Conservation (phyloP, 305 asterid genomes). For the Solanum hybrid region DNA sequence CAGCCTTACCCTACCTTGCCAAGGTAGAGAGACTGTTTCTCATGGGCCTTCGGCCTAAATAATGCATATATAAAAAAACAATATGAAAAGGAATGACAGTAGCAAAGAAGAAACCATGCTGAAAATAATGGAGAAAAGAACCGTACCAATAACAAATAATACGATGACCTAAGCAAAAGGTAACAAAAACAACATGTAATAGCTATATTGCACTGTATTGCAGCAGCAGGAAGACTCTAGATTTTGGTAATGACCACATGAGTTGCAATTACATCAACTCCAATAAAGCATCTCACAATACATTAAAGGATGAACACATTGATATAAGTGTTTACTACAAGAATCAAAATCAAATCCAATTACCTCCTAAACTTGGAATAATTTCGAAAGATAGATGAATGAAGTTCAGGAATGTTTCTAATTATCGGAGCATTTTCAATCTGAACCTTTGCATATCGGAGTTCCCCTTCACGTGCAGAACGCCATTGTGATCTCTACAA, state of each 20-base stretch:
- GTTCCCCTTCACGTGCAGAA: slow-evolving; percentile 41
- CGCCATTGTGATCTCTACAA: slow-evolving; percentile 31
- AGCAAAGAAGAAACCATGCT: background rate
- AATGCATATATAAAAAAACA: background rate
- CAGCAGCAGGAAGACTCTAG: background rate
- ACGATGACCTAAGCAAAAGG: background rate
- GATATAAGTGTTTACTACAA: background rate
- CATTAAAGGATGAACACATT: background rate
- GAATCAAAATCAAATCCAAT: background rate
- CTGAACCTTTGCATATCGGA: slow-evolving; percentile 31
- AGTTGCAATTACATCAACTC: background rate
- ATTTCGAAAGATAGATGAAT: slow-evolving; percentile 43
- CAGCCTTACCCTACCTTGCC: background rate
- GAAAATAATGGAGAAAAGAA: background rate
- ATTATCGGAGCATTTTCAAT: slow-evolving; percentile 40
- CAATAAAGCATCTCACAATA: background rate
- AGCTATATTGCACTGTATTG: background rate
- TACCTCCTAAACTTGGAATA: slow-evolving; percentile 51
- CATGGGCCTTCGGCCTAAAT: background rate
- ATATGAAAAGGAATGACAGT: background rate
- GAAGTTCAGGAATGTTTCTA: slow-evolving; percentile 23
- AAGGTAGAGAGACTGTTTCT: background rate
- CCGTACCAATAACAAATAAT: background rate
- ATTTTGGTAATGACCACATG: background rate
- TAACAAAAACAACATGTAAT: background rate